Percentiles rank a stretch among this genome's conserved stretches.
These are phyloP conservation scores for Lepidium africanum DNA, from an alignment of 345 rosid genomes.

Conservation along the genomic window DNA sequence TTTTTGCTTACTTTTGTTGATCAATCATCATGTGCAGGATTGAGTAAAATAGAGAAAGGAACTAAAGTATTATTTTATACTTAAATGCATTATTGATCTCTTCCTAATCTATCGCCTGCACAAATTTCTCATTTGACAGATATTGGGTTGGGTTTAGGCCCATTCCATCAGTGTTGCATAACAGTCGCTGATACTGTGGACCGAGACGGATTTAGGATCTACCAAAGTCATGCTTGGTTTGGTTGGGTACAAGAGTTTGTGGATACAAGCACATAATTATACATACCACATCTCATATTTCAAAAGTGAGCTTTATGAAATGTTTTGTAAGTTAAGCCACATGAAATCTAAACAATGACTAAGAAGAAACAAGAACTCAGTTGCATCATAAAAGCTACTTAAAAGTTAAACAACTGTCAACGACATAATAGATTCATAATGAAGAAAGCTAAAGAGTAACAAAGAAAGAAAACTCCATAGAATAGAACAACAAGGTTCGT, in stretches of 20 bases:
- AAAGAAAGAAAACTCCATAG: not conserved
- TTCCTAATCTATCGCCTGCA: not conserved
- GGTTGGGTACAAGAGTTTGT: no score
- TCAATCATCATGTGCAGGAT: not conserved
- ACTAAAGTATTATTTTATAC: not conserved
- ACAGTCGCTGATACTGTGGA: no score
- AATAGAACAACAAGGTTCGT: constrained; percentile 6
- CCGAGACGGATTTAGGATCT: no score
- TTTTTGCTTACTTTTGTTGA: not conserved
- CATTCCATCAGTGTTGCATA: not conserved
- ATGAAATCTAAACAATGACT: not conserved
- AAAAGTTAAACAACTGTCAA: not conserved
- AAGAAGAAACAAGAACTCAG: not conserved
- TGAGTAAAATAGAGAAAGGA: not conserved
- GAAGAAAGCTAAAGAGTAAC: not conserved
- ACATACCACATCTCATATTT: not conserved
- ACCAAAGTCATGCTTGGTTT: no score
- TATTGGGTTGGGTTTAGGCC: not conserved
- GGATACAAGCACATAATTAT: not conserved
- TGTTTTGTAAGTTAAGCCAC: not conserved
- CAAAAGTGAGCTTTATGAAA: not conserved
- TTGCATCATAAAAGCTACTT: not conserved
- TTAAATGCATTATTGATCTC: not conserved
- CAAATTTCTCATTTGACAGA: not conserved
- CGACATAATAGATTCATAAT: not conserved